phyloP scores from a whole-genome alignment of 1,284 basidiomycete genomes.

The Tremellales sp. region DNA sequence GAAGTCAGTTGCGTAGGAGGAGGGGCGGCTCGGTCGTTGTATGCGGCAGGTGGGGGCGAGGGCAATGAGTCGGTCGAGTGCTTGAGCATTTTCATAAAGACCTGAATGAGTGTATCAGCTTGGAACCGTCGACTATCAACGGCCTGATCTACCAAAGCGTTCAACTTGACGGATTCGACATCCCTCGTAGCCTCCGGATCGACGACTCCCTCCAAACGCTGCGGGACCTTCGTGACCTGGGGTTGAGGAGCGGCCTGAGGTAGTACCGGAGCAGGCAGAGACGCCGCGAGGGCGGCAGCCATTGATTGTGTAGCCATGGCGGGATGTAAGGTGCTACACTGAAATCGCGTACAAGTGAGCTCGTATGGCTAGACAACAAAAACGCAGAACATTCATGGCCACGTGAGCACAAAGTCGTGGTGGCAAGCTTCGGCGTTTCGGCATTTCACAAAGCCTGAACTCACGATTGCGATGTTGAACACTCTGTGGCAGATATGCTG shows the following conservation, averaged over 20 bases:
- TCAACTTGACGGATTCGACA: conserved; percentile 70
- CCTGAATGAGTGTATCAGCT: conserved; percentile 54
- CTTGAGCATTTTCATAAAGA: conserved; percentile 89
- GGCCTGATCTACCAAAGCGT: conserved; percentile 65
- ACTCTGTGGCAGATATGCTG: too few species aligned
- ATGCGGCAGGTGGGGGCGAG: conserved; percentile 30
- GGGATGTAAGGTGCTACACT: neutral
- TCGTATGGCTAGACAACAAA: neutral
- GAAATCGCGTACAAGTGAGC: neutral
- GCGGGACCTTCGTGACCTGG: conserved; percentile 58
- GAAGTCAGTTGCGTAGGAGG: conserved; percentile 39
- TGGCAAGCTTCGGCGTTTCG: neutral
- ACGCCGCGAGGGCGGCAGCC: conserved; percentile 77
- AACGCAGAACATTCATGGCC: neutral
- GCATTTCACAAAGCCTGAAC: too few species aligned
- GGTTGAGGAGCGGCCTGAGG: conserved; percentile 59
- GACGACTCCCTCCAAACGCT: conserved; percentile 81
- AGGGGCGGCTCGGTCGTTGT: conserved; percentile 40
- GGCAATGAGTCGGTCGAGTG: conserved; percentile 51
- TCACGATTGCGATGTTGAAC: too few species aligned
- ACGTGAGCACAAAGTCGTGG: neutral
- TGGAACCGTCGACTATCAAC: neutral
- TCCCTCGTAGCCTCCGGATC: conserved; percentile 85
- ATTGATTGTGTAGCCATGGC: conserved; percentile 58
- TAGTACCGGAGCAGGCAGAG: conserved; percentile 59